A percentile compares a stretch with the other conserved stretches of the same genome.
These are phyloP conservation scores for Candida wancherniae DNA, from an alignment of 805 yeast species.

Conservation along the genomic window DNA sequence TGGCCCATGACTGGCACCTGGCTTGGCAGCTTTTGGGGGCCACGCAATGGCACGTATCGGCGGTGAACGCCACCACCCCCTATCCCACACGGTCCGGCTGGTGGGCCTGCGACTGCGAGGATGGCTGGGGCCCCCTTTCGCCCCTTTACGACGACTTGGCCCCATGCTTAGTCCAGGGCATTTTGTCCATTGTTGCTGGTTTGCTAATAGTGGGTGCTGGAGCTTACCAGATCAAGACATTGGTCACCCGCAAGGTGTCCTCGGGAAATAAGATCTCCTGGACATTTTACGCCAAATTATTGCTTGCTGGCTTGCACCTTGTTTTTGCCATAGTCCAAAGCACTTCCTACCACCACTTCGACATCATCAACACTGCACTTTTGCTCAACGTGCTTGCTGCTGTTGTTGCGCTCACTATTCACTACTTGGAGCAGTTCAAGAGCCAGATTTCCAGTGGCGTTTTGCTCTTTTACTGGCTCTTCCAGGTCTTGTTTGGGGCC, in stretches of 20 bases:
- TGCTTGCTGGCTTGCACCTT: slow-evolving; percentile 36
- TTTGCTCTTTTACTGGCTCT: slow-evolving; percentile 72
- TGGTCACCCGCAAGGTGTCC: slow-evolving; percentile 30
- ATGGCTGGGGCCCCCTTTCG: slow-evolving; percentile 43
- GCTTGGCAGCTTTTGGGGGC: no score
- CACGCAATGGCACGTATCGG: no score
- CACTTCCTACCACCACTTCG: slow-evolving; percentile 11
- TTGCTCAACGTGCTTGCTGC: slow-evolving; percentile 37
- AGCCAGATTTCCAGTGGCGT: slow-evolving; percentile 61
- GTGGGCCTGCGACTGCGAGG: slow-evolving; percentile 35
- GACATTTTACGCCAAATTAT: slow-evolving; percentile 41
- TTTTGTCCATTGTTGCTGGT: slow-evolving; percentile 39
- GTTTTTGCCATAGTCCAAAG: slow-evolving; percentile 26
- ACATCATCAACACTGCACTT: slow-evolving; percentile 24
- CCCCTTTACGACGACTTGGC: slow-evolving; percentile 48
- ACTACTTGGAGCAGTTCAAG: slow-evolving; percentile 70
- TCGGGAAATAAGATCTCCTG: slow-evolving; percentile 29
- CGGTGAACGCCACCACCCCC: slow-evolving; percentile 6
- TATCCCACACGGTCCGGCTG: slow-evolving; percentile 9
- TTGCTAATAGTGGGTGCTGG: slow-evolving; percentile 43
- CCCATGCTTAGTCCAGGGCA: slow-evolving; percentile 56
- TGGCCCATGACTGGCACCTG: no score
- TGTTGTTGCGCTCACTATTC: slow-evolving; percentile 50
- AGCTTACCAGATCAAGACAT: slow-evolving; percentile 25
- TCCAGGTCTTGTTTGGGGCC: slow-evolving; percentile 44